Evolutionary conservation across 2,329 filamentous ascomycete species (phyloP), one percentile per base, ranked within the genome.

Genomic region (Stagonosporopsis cucurbitacearum): DNA sequence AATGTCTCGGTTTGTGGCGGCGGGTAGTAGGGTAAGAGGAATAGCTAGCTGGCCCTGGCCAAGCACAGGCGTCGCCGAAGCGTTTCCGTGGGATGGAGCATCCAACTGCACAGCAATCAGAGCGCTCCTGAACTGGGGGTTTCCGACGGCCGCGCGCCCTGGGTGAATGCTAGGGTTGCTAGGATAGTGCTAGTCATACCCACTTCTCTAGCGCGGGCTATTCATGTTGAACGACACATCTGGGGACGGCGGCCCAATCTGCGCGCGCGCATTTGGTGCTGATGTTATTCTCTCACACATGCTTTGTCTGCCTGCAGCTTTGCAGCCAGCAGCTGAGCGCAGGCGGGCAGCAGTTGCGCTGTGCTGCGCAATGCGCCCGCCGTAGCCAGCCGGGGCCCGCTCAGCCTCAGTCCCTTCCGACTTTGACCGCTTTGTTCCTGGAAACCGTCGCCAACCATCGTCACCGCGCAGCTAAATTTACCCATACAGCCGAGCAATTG

Each of bases 71-170:
- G 68, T 67, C 68, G 70, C 70, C 72, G 69, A 69, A 72, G 64
- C 66, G 66, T 54, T 63, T 70, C 72, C 72, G 72, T 75, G 72
- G 72, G 72, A 75, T 74, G 71, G 65, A 67, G 69, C 67, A 71
- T 65, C 58, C 68, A 66, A 20, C 19, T 59, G 61, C 62, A 66
- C 57, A 60, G 60, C 66, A 66, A 62, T 64, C 62, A 62, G 52
- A 54, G 46, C 53, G 40, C 28, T 56, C 36, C 53, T 39, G 51
- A 54, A 55, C 65, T 62, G 58, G 58, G 60, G 60, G 50, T 55
- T 57, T 54, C 53, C 45, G 57, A 39, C 51, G 57, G 56, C 59
- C 57, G 59, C 59, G 54, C 51, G 48, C 50, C 42, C 56, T 53
- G 59, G 47, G 46, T 56, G 53, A 56, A 56, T 56, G 48, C 53